A percentile compares a stretch with the other conserved stretches of the same genome.
Evolutionary conservation across 345 rosid species (phyloP).

Genomic region (Noccaea bulbosa): DNA sequence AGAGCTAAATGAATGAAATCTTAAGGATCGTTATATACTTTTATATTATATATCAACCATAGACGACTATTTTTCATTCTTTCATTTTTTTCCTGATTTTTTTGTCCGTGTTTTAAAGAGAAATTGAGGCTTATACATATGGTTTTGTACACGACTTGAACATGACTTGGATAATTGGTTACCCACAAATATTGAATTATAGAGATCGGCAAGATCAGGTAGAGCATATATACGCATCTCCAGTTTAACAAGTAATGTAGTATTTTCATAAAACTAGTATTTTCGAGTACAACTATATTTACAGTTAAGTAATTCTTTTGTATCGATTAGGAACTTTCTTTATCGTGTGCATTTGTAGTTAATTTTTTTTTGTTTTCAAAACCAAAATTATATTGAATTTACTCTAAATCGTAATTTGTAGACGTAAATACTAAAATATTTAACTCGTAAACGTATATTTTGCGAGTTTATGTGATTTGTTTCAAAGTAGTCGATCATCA

Average conservation of each 20-base stretch:
- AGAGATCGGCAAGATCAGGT: background rate
- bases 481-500: background rate
- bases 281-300: background rate
- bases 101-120: conserved; percentile 29
- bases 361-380: no score
- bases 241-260: background rate
- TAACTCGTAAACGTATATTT: background rate
- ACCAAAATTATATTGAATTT: no score
- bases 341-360: no score
- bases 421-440: no score
- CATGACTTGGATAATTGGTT: background rate
- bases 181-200: background rate
- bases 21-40: conserved; percentile 8
- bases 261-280: background rate
- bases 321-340: no score
- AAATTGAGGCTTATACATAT: conserved; percentile 29
- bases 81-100: conserved; percentile 1
- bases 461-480: background rate
- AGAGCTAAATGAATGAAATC: conserved; percentile 34
- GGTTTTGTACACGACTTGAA: conserved; percentile 4
- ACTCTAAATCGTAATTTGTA: no score
- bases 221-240: conserved; percentile 1
- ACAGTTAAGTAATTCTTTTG: no score
- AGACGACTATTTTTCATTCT: conserved; percentile 12
- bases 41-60: conserved; percentile 1